Evolutionary conservation across 2,329 filamentous ascomycete genomes (phyloP).

Genomic region (Samsoniella hepiali): DNA sequence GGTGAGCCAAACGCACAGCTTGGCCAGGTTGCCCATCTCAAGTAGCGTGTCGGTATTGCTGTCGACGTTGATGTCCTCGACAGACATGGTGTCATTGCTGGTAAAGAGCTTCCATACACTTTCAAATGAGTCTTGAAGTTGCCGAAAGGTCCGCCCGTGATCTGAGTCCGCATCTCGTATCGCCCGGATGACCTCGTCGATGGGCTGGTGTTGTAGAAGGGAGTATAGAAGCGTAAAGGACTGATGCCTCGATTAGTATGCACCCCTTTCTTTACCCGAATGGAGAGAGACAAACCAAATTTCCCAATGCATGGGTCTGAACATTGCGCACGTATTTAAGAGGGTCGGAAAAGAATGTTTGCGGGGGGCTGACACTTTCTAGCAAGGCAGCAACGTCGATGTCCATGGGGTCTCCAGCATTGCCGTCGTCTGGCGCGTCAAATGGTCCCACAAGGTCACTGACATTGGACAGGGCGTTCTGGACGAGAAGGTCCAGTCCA

Average conservation of each 20-base stretch:
- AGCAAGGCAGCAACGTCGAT: constrained; percentile 30
- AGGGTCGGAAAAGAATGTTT: constrained; percentile 36
- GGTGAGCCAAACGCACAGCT: constrained; percentile 41
- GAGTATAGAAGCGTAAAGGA: constrained; percentile 17
- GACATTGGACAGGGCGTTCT: constrained; percentile 41
- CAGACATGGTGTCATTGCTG: constrained; percentile 31
- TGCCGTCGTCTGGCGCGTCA: constrained; percentile 27
- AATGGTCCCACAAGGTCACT: constrained; percentile 37
- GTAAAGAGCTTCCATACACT: constrained; percentile 35
- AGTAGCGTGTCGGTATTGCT: constrained; percentile 37
- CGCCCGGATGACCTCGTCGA: constrained; percentile 35
- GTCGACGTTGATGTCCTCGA: constrained; percentile 34
- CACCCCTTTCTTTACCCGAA: not conserved
- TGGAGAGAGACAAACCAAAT: constrained; percentile 34
- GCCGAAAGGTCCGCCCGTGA: constrained; percentile 32
- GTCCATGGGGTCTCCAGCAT: constrained; percentile 30
- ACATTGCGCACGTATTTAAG: constrained; percentile 37
- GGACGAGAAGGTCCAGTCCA: constrained; percentile 37
- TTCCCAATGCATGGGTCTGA: constrained; percentile 39
- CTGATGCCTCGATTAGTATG: constrained; percentile 6
- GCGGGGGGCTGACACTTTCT: constrained; percentile 29
- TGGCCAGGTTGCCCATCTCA: constrained; percentile 48
- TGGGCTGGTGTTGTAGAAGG: constrained; percentile 35
- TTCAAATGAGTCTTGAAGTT: constrained; percentile 33
- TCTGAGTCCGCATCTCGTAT: constrained; percentile 34